These are phyloP conservation scores for Exophiala oligosperma DNA, from an alignment of 2,329 filamentous ascomycete genomes.

Conservation along the genomic window DNA sequence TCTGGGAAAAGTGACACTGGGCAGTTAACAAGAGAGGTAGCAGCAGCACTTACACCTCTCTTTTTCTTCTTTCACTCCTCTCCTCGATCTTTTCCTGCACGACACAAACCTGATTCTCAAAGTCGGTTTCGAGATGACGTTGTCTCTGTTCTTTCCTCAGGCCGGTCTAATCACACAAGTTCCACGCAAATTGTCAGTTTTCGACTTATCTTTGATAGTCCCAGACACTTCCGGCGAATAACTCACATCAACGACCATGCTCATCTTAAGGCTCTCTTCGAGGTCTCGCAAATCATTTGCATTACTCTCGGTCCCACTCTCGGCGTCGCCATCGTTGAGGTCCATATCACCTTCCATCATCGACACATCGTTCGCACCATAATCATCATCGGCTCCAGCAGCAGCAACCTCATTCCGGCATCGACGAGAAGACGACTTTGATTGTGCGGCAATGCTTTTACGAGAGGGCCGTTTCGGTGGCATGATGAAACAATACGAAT, in stretches of 20 bases:
- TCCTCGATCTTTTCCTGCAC: slow-evolving; percentile 10
- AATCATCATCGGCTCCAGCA: background rate
- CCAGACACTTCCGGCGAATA: background rate
- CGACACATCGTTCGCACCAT: no score
- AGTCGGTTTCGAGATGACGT: slow-evolving; percentile 16
- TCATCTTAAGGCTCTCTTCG: slow-evolving; percentile 13
- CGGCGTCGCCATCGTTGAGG: background rate
- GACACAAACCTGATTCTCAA: slow-evolving; percentile 10
- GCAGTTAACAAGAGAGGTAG: background rate
- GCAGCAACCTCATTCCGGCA: background rate
- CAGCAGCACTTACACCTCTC: slow-evolving; percentile 8
- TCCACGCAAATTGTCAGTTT: background rate
- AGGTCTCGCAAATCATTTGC: background rate
- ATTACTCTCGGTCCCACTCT: background rate
- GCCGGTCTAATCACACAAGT: slow-evolving; percentile 2
- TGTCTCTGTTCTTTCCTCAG: slow-evolving; percentile 20
- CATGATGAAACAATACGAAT: no score
- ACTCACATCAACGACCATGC: slow-evolving; percentile 23
- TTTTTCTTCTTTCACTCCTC: background rate
- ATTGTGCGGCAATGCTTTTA: no score
- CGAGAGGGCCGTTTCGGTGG: no score
- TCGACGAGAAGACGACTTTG: no score
- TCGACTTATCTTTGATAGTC: background rate
- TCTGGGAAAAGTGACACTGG: background rate
- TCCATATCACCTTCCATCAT: background rate